phyloP scores from a whole-genome alignment of 306 rosid genomes.

The Pterocarpus santalinus region DNA sequence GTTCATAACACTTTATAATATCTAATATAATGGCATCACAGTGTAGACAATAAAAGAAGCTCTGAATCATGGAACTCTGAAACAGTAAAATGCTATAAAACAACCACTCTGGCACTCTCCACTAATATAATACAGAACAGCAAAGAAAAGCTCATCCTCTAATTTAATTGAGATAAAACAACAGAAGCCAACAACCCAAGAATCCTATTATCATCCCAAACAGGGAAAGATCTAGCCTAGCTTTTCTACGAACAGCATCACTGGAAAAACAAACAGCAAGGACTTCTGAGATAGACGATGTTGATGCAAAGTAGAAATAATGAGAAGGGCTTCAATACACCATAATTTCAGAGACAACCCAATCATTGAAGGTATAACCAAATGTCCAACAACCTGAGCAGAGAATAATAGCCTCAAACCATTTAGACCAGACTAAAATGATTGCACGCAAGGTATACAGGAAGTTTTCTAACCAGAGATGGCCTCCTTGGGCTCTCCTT shows the following conservation, averaged over 20 bases:
- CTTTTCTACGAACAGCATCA: neutral
- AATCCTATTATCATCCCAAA: conserved; percentile 33
- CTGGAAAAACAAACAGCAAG: conserved; percentile 6
- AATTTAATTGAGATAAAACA: conserved; percentile 11
- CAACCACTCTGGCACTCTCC: neutral
- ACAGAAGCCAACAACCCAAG: neutral
- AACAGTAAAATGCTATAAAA: neutral
- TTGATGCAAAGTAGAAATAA: conserved; percentile 13
- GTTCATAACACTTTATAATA: neutral
- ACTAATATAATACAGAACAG: conserved; percentile 10
- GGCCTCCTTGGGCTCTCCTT: conserved; percentile 73
- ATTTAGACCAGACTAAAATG: neutral
- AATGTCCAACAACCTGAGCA: conserved; percentile 15
- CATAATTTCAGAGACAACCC: conserved; percentile 4
- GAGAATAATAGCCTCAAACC: neutral
- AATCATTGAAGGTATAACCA: conserved; percentile 13
- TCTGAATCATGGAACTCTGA: conserved; percentile 1
- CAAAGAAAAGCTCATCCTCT: neutral
- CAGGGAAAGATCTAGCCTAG: conserved; percentile 9
- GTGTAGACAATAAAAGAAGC: conserved; percentile 10
- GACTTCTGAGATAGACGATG: neutral
- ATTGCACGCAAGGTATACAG: neutral
- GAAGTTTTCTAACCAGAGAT: conserved; percentile 63
- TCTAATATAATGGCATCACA: conserved; percentile 2
- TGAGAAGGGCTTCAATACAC: conserved; percentile 5